Evolutionary conservation across 345 rosid species (phyloP), one percentile per base, ranked within the genome.

Genomic region (Salix arbutifolia): DNA sequence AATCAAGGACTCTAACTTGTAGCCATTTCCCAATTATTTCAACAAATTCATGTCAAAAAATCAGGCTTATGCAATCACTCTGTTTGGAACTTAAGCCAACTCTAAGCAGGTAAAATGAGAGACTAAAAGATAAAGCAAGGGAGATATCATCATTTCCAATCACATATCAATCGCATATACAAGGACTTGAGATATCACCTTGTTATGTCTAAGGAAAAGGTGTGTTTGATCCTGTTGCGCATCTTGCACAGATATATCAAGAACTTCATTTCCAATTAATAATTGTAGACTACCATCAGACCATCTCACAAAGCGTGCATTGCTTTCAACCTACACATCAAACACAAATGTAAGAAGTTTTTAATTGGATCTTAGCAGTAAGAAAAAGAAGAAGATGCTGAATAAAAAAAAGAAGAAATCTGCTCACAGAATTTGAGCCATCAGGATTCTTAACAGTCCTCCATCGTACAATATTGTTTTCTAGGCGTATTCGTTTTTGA

Each of bases 221-320:
- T 96, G 99, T 77, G 93, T 82, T 75, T 96, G 94, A 83, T 96
- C 99, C 84, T 90, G 97, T 61, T 85, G 84, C 5, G 96, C 97
- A 84, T 89, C 94, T 85, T 94, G 99, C 81, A 88, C 97, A 38
- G 99, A 90, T 83, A 93, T 90, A 85, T 96, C 97, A 75, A 96
- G 98, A 84, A 96, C 98, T 90, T 96, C 99, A 79, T 92, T 96
- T 74, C 99, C 99, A 80, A 96, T 88, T 84, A 91, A 74, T 77
- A 96, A 84, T 91, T 96, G 99, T 48, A 96, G 83, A 78, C 98
- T 96, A 74, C 96, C 99, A 90, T 96, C 98, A 77, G 99, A 96
- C 99, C 99, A 96, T 89, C 91, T 89, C 80, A 96, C 99, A 85
- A 92, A 96, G 62, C 98, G 96, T 73, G 99, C 97, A 88, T 96